Evolutionary conservation across 345 rosid genomes (phyloP), one percentile per base, ranked within the genome.

Genomic region (Salix udensis): DNA sequence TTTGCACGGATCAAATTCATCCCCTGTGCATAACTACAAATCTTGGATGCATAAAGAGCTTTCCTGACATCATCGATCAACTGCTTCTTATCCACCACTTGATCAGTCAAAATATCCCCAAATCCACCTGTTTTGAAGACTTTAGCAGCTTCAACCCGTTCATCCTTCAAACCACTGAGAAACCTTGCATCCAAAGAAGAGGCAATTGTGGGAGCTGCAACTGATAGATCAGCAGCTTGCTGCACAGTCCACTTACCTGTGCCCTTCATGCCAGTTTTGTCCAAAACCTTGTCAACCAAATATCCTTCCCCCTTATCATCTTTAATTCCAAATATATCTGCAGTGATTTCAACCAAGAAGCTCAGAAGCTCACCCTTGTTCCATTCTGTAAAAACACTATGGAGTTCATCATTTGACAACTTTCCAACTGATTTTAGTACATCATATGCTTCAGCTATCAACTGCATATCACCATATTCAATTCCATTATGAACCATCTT

Each of bases 181-280:
- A 92, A 95, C 84, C 98, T 86, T 26, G 94, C 89, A 76, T 95
- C 98, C 77, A 95, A 86, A 6, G 98, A 95, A 53, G 98, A 74
- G 13, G 90, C 97, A 65, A 95, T 93, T 60, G 98, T 95, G 19
- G 98, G 98, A 74, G 97, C 94, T 24, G 97, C 96, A 21, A 95
- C 87, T 16, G 98, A 95, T 15, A 95, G 86, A 76, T 95, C 97
- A 65, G 98, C 98, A 26, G 98, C 98, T 85, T 95, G 98, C 78
- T 95, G 98, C 21, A 95, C 98, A 0, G 98, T 95, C 98, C 98
- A 92, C 85, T 95, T 92, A 4, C 98, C 97, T 6, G 98, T 94
- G 76, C 97, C 98, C 80, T 94, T 94, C 98, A 94, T 94, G 52
- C 98, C 97, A 0, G 97, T 92, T 88, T 92, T 95, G 84, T 95